Conservation (phyloP, 768 basidiomycete species). For the Leccinum variicolor region DNA sequence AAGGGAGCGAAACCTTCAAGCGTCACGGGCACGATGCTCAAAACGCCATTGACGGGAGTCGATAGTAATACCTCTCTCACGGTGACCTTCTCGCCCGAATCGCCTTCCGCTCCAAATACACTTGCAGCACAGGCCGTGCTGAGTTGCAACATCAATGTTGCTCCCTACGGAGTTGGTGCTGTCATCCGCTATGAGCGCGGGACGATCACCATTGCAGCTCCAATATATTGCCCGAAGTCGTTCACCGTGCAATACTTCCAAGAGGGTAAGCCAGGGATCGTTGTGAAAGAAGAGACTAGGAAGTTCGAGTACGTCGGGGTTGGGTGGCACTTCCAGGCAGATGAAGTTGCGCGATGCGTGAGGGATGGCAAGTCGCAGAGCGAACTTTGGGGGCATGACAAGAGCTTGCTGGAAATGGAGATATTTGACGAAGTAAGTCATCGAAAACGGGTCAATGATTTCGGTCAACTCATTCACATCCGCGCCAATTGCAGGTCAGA, state of each 20-base stretch:
- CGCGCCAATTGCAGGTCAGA: conserved; percentile 49
- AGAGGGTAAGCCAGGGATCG: conserved; percentile 39
- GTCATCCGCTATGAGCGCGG: conserved; percentile 75
- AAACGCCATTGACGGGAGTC: conserved; percentile 73
- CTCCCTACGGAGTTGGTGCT: conserved; percentile 47
- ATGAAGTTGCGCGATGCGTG: conserved; percentile 80
- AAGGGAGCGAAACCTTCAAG: conserved; percentile 51
- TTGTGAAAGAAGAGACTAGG: conserved; percentile 55
- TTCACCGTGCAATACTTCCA: conserved; percentile 64
- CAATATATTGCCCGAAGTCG: conserved; percentile 63
- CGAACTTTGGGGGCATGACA: conserved; percentile 69
- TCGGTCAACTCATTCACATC: conserved; percentile 11
- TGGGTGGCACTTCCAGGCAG: conserved; percentile 86
- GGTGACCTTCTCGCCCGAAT: conserved; percentile 58
- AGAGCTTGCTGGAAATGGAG: conserved; percentile 77
- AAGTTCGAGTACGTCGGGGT: conserved; percentile 58
- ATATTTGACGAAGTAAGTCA: conserved; percentile 75
- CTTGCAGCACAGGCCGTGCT: conserved; percentile 72
- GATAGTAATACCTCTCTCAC: conserved; percentile 76
- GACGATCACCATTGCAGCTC: conserved; percentile 57
- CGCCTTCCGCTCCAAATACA: conserved; percentile 28
- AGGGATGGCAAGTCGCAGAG: conserved; percentile 73
- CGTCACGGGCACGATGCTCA: conserved; percentile 70
- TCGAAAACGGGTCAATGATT: conserved; percentile 3
- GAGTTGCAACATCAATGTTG: conserved; percentile 61